These are phyloP conservation scores for Jimgerdemannia flammicorona DNA, from an alignment of 192 early-diverging fungal genomes.

Conservation along the genomic window DNA sequence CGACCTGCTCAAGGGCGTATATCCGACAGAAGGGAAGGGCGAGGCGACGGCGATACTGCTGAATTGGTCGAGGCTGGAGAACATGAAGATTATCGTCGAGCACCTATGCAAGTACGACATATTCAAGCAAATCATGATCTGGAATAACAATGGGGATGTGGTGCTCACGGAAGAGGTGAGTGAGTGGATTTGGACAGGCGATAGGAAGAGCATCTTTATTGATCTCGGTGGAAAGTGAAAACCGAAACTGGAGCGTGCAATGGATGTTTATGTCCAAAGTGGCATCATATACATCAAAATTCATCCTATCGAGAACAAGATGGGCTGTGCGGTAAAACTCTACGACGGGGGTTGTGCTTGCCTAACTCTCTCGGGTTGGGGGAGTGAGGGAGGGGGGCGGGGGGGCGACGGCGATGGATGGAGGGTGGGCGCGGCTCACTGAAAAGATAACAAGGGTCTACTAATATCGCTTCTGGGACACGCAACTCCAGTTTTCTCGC, in stretches of 20 bases:
- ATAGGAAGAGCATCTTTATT: background rate
- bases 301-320: too few species aligned
- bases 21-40: slow-evolving; percentile 43
- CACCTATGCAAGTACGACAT: slow-evolving; percentile 51
- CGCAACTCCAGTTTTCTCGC: too few species aligned
- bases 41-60: slow-evolving; percentile 43
- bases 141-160: slow-evolving; percentile 47
- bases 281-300: too few species aligned
- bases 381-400: too few species aligned
- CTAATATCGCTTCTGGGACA: too few species aligned
- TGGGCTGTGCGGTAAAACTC: too few species aligned
- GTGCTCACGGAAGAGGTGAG: slow-evolving; percentile 41
- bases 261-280: background rate
- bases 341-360: too few species aligned
- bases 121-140: slow-evolving; percentile 52
- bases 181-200: background rate
- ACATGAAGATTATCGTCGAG: slow-evolving; percentile 39
- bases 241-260: background rate
- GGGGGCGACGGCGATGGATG: too few species aligned
- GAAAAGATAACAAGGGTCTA: too few species aligned
- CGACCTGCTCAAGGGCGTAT: slow-evolving; percentile 34
- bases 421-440: too few species aligned
- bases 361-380: too few species aligned
- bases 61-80: slow-evolving; percentile 30
- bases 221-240: background rate